These are phyloP conservation scores for Vitis hybrid DNA, from an alignment of 177 flowering plant species.

Conservation along the genomic window DNA sequence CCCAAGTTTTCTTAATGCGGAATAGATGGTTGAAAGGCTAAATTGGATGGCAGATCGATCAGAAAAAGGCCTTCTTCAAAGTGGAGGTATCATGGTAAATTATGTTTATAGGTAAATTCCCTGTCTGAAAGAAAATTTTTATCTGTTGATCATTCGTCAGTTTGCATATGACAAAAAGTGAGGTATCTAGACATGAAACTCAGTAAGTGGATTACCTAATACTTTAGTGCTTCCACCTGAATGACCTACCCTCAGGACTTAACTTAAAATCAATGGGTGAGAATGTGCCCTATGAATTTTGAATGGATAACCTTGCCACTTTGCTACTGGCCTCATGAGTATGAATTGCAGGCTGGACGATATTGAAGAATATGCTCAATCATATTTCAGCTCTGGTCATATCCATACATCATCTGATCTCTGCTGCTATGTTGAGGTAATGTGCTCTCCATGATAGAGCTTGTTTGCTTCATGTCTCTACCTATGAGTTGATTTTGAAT, in stretches of 20 bases:
- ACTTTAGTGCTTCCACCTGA: neutral
- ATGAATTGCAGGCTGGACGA: constrained; percentile 64
- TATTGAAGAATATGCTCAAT: constrained; percentile 87
- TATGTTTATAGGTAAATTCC: constrained; percentile 71
- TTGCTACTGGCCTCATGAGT: no score
- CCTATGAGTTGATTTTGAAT: neutral
- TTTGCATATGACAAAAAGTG: neutral
- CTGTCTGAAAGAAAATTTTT: neutral
- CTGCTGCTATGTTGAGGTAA: constrained; percentile 43
- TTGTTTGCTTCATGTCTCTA: neutral
- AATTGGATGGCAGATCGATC: constrained; percentile 97
- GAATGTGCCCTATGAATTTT: neutral
- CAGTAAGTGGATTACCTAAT: neutral
- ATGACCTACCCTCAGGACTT: no score
- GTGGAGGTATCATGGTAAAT: constrained; percentile 95
- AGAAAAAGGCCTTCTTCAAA: constrained; percentile 76
- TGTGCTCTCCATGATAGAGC: no score
- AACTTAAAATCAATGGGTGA: no score
- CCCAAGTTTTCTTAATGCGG: constrained; percentile 4
- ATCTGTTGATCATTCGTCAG: neutral
- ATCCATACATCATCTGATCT: constrained; percentile 58
- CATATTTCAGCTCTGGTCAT: constrained; percentile 69
- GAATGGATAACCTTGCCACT: neutral
- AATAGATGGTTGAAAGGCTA: constrained; percentile 74
- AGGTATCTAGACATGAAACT: neutral